These are phyloP conservation scores for Penicillium fuscoglaucum DNA, from an alignment of 2,329 filamentous ascomycete species.

Conservation along the genomic window DNA sequence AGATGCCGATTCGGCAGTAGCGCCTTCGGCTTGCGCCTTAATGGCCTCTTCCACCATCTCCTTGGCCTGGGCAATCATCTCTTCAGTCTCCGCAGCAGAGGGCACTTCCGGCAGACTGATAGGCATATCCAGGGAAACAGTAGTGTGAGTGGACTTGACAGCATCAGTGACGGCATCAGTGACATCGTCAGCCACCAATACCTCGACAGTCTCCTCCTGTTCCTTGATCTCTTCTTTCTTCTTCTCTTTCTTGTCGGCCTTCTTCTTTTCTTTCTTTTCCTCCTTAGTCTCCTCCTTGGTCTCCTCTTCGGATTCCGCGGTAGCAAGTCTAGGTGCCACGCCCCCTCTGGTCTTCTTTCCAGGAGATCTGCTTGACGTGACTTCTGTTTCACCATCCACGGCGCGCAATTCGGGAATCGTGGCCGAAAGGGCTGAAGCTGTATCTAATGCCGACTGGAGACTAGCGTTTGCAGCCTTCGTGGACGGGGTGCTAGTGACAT, in stretches of 20 bases:
- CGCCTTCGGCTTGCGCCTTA: constrained; percentile 44
- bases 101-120: constrained; percentile 66
- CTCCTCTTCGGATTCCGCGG: constrained; percentile 27
- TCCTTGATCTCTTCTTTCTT: constrained; percentile 54
- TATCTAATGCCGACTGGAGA: constrained; percentile 51
- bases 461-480: constrained; percentile 51
- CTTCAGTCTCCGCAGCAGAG: constrained; percentile 72
- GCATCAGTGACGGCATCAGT: constrained; percentile 55
- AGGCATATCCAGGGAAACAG: constrained; percentile 75
- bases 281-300: constrained; percentile 29
- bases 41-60: constrained; percentile 79
- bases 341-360: constrained; percentile 23
- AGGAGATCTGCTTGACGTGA: constrained; percentile 19
- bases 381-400: constrained; percentile 29
- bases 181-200: constrained; percentile 59
- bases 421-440: constrained; percentile 36
- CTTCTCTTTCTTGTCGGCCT: constrained; percentile 18
- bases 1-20: constrained; percentile 35
- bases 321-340: constrained; percentile 25
- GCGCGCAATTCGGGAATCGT: constrained; percentile 19
- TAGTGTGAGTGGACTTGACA: constrained; percentile 68
- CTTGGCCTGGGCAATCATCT: constrained; percentile 83
- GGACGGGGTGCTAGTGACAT: constrained; percentile 48
- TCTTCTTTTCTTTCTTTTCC: constrained; percentile 48
- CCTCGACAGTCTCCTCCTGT: constrained; percentile 53